Base-by-base conservation (phyloP, 1,284 basidiomycete species). In the Neotropicomus parvogracilis region DNA sequence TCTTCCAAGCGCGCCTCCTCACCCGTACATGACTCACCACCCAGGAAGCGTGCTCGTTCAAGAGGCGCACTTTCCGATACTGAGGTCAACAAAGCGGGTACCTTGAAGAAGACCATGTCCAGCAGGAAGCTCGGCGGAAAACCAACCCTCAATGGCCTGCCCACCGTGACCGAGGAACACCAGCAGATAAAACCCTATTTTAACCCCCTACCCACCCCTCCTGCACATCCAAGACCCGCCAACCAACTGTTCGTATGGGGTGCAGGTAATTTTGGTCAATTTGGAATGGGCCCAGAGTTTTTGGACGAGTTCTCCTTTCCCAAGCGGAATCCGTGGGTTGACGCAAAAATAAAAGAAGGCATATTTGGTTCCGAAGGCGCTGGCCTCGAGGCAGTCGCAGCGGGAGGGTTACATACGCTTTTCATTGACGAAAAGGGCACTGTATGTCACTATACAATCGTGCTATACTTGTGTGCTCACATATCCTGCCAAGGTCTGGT, bases 181-280 rank as follows among this genome's bases (percentile, higher is more conserved):
- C 60, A 67, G 0, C 75, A 77, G 51, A 53, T 66, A 26, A 75
- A 74, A 53, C 75, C 80, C 1, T 80, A 81, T 52, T 77, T 83
- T 57, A 85, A 84, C 54, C 67, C 78, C 4, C 70, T 86, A 1
- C 83, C 82, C 11, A 68, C 70, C 12, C 73, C 78, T 24, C 74
- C 76, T 11, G 59, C 67, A 40, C 76, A 75, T 44, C 54, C 69
- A 19, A 74, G 82, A 40, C 85, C 85, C 16, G 69, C 78, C 29
- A 74, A 80, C 19, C 74, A 81, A 35, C 70, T 91, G n/a, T 91
- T 92, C 54, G 83, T 81, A 4, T 95, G 88, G 80, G 92, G 92
- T 8, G 78, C 82, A 13, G 91, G 91, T 17, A 91, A 92, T 67
- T 88, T 88, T 70, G 91, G 90, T 36, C 91, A 95, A 65, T 86